Percentiles rank a stretch among this genome's conserved stretches.
These are phyloP conservation scores for Tilletia walkeri DNA, from an alignment of 1,284 basidiomycete genomes.

Conservation along the genomic window DNA sequence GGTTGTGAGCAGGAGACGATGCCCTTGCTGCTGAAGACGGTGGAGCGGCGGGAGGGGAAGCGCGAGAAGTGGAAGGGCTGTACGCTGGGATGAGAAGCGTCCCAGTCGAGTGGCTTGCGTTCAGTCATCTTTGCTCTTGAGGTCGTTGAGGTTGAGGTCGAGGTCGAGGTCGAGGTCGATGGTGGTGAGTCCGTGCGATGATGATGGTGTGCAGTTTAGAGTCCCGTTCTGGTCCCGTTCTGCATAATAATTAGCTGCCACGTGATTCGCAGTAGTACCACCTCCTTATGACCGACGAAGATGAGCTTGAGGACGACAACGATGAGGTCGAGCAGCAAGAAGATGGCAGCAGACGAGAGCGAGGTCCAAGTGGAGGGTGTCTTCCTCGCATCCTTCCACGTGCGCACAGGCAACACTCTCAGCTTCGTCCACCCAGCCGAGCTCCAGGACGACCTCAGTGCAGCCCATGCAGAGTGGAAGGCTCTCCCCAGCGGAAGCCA, in stretches of 20 bases:
- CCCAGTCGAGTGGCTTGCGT: conserved; percentile 14
- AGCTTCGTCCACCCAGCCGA: conserved; percentile 32
- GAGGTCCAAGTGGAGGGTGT: conserved; percentile 17
- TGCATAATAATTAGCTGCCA: too few species aligned
- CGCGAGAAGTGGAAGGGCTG: background rate
- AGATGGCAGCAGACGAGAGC: background rate
- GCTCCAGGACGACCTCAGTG: conserved; percentile 16
- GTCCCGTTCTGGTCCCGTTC: too few species aligned
- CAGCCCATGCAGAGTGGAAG: conserved; percentile 42
- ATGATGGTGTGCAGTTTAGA: too few species aligned
- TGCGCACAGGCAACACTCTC: conserved; percentile 41
- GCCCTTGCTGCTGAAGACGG: conserved; percentile 67
- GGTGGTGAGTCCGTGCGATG: too few species aligned
- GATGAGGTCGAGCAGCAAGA: background rate
- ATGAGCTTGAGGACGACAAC: too few species aligned
- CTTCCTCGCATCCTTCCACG: conserved; percentile 41
- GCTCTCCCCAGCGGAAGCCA: conserved; percentile 43
- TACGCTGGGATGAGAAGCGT: background rate
- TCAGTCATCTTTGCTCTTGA: background rate
- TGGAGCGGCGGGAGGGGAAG: conserved; percentile 43
- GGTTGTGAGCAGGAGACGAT: conserved; percentile 86
- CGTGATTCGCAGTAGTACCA: too few species aligned
- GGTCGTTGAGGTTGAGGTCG: conserved; percentile 5
- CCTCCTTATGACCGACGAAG: too few species aligned
- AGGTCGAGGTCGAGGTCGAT: background rate